Conservation (phyloP, 257 asterid species). For the Cruciata laevipes region DNA sequence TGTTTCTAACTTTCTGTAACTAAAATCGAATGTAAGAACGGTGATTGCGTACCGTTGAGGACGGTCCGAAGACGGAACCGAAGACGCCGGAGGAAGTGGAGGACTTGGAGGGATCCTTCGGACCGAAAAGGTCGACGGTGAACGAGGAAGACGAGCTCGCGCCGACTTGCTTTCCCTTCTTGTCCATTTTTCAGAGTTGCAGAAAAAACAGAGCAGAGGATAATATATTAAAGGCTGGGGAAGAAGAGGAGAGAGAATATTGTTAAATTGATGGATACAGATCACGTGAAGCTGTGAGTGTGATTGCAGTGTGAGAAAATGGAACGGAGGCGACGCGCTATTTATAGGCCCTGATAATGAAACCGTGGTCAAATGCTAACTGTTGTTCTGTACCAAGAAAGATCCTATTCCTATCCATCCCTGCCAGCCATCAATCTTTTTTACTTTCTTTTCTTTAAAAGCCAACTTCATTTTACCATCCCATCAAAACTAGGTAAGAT, state of each 20-base stretch:
- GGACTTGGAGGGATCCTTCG: slow-evolving; percentile 47
- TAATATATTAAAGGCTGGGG: slow-evolving; percentile 1
- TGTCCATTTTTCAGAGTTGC: slow-evolving; percentile 39
- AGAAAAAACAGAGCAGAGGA: not conserved
- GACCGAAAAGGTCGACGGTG: slow-evolving; percentile 61
- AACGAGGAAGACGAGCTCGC: slow-evolving; percentile 44
- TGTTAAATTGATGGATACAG: not conserved
- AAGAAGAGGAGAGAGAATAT: not conserved
- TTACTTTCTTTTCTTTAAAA: not conserved
- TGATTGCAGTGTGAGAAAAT: slow-evolving; percentile 1
- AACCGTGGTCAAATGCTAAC: not conserved
- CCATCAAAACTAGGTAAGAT: too few species aligned
- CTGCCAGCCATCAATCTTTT: not conserved
- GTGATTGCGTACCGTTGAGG: slow-evolving; percentile 40
- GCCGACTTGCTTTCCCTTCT: slow-evolving; percentile 44
- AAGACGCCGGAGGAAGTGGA: slow-evolving; percentile 39
- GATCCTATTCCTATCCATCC: not conserved
- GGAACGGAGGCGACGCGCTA: slow-evolving; percentile 8
- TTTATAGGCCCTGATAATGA: slow-evolving; percentile 27
- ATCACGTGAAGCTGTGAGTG: slow-evolving; percentile 20
- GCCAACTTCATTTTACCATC: not conserved
- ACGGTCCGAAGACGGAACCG: slow-evolving; percentile 64
- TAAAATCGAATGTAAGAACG: not conserved
- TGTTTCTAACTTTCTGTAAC: not conserved
- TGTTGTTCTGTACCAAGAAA: not conserved